Evolutionary conservation across 1,284 basidiomycete species (phyloP).

Genomic region (Tetrapyrgos nigripes): DNA sequence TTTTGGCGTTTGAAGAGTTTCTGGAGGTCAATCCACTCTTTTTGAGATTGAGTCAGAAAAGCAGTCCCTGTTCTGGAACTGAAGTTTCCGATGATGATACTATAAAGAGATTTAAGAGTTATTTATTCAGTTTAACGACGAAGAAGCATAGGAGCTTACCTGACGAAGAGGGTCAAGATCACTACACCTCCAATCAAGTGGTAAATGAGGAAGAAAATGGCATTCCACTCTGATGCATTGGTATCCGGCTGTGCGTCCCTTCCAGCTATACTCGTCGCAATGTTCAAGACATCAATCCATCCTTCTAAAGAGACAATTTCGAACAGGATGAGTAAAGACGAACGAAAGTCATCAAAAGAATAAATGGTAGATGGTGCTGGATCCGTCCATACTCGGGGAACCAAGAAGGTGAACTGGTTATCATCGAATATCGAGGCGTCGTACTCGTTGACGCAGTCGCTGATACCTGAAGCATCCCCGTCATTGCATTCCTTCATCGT

Average conservation of each 20-base stretch:
- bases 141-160: slow-evolving; percentile 50
- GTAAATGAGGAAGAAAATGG: slow-evolving; percentile 93
- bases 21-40: slow-evolving; percentile 94
- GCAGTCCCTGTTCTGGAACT: slow-evolving; percentile 85
- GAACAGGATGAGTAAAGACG: slow-evolving; percentile 91
- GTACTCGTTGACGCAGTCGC: slow-evolving; percentile 82
- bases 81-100: slow-evolving; percentile 97
- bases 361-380: slow-evolving; percentile 87
- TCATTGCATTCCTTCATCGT: slow-evolving; percentile 91
- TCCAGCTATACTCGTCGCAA: slow-evolving; percentile 85
- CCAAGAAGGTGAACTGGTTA: slow-evolving; percentile 67
- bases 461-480: slow-evolving; percentile 54
- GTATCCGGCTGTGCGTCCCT: slow-evolving; percentile 70
- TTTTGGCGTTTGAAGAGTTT: slow-evolving; percentile 89
- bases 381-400: slow-evolving; percentile 90
- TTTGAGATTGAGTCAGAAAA: slow-evolving; percentile 86
- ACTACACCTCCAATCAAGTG: slow-evolving; percentile 93
- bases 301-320: slow-evolving; percentile 97
- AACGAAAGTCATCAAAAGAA: slow-evolving; percentile 90
- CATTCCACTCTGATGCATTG: slow-evolving; percentile 82
- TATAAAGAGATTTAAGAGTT: slow-evolving; percentile 41
- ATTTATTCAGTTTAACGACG: not conserved
- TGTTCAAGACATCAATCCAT: slow-evolving; percentile 92
- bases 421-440: slow-evolving; percentile 60
- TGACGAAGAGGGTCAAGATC: slow-evolving; percentile 89